A percentile compares a stretch with the other conserved stretches of the same genome.
These are phyloP conservation scores for Cucurbita pepo DNA, from an alignment of 306 rosid species.

Conservation along the genomic window DNA sequence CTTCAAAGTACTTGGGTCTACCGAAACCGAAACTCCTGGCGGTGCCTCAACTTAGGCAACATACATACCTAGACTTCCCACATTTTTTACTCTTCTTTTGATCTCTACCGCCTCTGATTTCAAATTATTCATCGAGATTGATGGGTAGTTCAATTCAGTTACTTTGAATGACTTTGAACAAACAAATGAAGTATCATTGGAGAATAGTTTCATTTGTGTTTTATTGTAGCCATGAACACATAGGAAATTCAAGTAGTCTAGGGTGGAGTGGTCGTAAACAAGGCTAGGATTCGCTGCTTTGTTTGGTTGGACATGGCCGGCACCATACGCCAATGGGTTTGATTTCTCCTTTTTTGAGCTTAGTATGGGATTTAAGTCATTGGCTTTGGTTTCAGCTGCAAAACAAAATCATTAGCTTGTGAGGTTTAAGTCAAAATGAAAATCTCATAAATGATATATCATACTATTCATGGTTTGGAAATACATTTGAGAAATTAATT, in stretches of 20 bases:
- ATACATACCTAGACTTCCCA: conserved; percentile 23
- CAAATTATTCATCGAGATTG: conserved; percentile 9
- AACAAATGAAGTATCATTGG: neutral
- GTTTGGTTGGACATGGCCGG: conserved; percentile 44
- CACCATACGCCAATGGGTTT: conserved; percentile 41
- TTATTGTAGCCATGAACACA: conserved; percentile 24
- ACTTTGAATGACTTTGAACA: conserved; percentile 17
- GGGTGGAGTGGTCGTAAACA: conserved; percentile 21
- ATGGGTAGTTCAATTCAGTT: conserved; percentile 35
- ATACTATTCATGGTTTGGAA: no score
- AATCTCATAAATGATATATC: no score
- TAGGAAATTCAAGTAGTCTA: conserved; percentile 39
- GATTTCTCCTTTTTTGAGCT: neutral
- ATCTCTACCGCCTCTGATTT: neutral
- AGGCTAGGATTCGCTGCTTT: conserved; percentile 39
- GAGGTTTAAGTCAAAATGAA: neutral
- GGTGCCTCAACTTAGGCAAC: neutral
- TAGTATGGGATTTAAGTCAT: neutral
- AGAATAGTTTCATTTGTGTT: conserved; percentile 7
- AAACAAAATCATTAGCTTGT: neutral
- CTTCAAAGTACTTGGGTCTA: conserved; percentile 13
- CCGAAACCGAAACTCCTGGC: conserved; percentile 6
- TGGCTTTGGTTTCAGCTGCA: neutral
- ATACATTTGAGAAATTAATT: no score
- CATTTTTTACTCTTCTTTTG: conserved; percentile 31